Base-by-base conservation (phyloP, 2,329 filamentous ascomycete species). In the Blastomyces percursus region DNA sequence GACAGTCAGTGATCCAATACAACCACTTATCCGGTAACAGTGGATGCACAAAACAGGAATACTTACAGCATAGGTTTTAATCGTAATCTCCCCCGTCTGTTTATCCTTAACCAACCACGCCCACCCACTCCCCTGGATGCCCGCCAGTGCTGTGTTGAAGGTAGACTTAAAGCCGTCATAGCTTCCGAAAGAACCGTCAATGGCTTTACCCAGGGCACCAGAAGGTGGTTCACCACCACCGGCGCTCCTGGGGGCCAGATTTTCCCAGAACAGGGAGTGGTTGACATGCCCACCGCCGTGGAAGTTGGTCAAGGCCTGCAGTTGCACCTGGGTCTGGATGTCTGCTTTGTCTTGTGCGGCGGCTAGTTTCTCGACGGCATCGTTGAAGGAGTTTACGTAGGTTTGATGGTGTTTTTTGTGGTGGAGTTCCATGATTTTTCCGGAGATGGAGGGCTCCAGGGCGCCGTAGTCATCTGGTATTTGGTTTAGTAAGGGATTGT, bases 361-460 rank as follows among this genome's bases (percentile, higher is more conserved):
- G 63, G 82, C 80, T 66, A 89, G 78, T 73, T 92, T 86, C 77
- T 91, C 86, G 68, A 85, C 79, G 63, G 90, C 87, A 65, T 86
- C 82, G 81, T 96, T 96, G 81, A 90, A 89, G 75, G 87, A 88
- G 77, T 86, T 94, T 70, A 96, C 90, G 76, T 96, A 96, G 72
- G 91, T 92, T 78, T 93, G 86, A 81, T 96, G 92, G 83, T 96
- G 91, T 79, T 91, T 93, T 79, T 84, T 87, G 84, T 96, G 89
- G 82, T 96, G 92, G 55, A 96, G 85, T 80, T 96, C 90, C 92
- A 96, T 96, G 81, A 96, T 96, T 79, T 94, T 86, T 75, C 89
- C 88, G 58, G 88, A 92, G 80, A 96, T 83, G 73, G 82, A 77
- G 68, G 84, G 85, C 80, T 99, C 94, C 71, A 99, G 91, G 60